These are phyloP conservation scores for Phytophthora boehmeriae DNA, from an alignment of 352 stramenopile genomes.

Conservation along the genomic window DNA sequence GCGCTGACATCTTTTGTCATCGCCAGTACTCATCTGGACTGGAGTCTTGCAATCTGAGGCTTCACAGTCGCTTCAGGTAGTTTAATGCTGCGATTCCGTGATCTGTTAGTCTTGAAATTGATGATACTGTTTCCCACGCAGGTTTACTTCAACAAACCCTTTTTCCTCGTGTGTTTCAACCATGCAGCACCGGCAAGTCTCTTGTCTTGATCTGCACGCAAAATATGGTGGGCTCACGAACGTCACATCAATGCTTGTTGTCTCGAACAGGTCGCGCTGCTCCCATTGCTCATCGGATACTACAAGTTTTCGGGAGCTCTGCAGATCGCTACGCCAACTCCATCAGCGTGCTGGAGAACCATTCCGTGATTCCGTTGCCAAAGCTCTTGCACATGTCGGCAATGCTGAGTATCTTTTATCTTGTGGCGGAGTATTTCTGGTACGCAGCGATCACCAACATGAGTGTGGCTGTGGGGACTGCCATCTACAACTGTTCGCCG, in stretches of 20 bases:
- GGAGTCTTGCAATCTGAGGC: conserved; percentile 39
- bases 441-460: conserved; percentile 52
- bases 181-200: conserved; percentile 41
- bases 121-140: neutral
- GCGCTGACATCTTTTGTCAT: neutral
- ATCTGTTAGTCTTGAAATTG: too few species aligned
- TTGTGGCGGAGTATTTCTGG: conserved; percentile 66
- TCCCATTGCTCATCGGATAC: conserved; percentile 45
- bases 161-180: conserved; percentile 68
- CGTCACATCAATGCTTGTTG: neutral
- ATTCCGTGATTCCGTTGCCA: conserved; percentile 42
- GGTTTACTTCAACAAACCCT: conserved; percentile 41
- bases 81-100: neutral
- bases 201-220: neutral
- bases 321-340: conserved; percentile 27
- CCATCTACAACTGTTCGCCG: conserved; percentile 65
- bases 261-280: conserved; percentile 35
- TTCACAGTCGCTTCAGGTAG: conserved; percentile 35
- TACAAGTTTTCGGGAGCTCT: conserved; percentile 34
- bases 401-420: conserved; percentile 45
- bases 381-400: conserved; percentile 43
- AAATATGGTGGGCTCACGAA: neutral
- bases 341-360: conserved; percentile 33
- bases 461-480: conserved; percentile 52
- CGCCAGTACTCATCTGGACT: conserved; percentile 33